Evolutionary conservation across 2,329 filamentous ascomycete genomes (phyloP), one percentile per base, ranked within the genome.

Genomic region (Exophiala bonariae): DNA sequence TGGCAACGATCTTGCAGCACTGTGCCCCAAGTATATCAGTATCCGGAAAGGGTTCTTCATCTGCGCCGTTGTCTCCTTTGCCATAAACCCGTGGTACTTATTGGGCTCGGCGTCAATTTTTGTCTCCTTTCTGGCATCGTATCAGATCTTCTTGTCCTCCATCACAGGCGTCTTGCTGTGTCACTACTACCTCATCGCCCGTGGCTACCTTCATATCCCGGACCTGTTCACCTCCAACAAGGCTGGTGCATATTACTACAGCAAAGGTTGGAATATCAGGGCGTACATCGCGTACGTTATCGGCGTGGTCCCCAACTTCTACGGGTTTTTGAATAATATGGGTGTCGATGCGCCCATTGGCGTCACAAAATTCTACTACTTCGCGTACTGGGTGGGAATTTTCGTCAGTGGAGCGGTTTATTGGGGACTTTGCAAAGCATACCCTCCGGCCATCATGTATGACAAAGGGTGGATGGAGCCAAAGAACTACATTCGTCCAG

Each of bases 31-130:
- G 14, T 57, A 44, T 28, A 35, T 53, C 35, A 50, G 46, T 22
- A 50, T 53, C 26, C 40, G 50, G 22, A 22, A 19, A 34, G 88
- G 42, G 7, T 35, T 45, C 10, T 96, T 95, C 65, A 79, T 96
- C 54, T 95, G 89, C 62, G 90, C 90, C 0, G 66, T 77, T 1
- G 74, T 95, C 45, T 89, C 89, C 44, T 75, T 96, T 10, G 86
- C 83, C 53, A 95, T 96, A 81, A 93, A 88, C 64, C 91, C 91
- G 59, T 73, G 70, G 81, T 87, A 87, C 50, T 78, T 96, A 0
- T 79, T 95, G 23, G 45, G 47, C 11, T 47, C 43, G n/a, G 69
- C 70, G 1, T 58, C 57, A 14, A 63, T 67, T 9, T 74, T 72
- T 49, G 63, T 70, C 32, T 62, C 59, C 9, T 72, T 70, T 51